Percentiles rank a stretch among this genome's conserved stretches.
These are phyloP conservation scores for Lycium barbarum DNA, from an alignment of 257 asterid species.

Conservation along the genomic window DNA sequence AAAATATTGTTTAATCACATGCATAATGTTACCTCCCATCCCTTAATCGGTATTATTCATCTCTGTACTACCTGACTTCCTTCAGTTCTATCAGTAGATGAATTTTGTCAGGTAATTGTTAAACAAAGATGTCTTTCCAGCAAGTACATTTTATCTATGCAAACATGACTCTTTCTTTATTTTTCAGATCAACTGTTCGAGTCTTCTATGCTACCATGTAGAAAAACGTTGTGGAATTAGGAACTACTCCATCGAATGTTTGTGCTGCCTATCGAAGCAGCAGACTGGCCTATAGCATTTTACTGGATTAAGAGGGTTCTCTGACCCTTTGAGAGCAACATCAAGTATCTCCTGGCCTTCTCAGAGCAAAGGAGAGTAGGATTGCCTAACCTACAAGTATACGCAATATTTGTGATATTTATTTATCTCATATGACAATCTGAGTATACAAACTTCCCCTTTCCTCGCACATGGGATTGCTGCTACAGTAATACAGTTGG, in stretches of 20 bases:
- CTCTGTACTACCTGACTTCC: not conserved
- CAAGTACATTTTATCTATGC: not conserved
- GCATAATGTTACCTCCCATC: not conserved
- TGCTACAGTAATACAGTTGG: not conserved
- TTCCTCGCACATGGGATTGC: not conserved
- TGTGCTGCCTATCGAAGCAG: not conserved
- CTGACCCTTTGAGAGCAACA: not conserved
- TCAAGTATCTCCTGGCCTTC: not conserved
- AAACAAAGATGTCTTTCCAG: not conserved
- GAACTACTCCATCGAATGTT: not conserved
- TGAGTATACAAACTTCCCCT: not conserved
- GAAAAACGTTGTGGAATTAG: not conserved
- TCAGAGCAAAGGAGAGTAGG: not conserved
- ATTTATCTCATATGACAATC: not conserved
- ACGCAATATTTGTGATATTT: not conserved
- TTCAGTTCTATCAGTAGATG: not conserved
- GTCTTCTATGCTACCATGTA: not conserved
- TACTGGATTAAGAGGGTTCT: slow-evolving; percentile 3
- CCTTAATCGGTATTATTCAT: not conserved
- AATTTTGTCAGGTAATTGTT: not conserved
- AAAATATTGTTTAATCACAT: not conserved
- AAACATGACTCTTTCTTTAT: not conserved
- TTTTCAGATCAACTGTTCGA: not conserved
- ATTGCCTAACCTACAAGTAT: not conserved
- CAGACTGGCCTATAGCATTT: not conserved